A percentile compares a stretch with the other conserved stretches of the same genome.
Evolutionary conservation across 1,139 yeast species (phyloP).

Genomic region (Suhomyces coccinellae): DNA sequence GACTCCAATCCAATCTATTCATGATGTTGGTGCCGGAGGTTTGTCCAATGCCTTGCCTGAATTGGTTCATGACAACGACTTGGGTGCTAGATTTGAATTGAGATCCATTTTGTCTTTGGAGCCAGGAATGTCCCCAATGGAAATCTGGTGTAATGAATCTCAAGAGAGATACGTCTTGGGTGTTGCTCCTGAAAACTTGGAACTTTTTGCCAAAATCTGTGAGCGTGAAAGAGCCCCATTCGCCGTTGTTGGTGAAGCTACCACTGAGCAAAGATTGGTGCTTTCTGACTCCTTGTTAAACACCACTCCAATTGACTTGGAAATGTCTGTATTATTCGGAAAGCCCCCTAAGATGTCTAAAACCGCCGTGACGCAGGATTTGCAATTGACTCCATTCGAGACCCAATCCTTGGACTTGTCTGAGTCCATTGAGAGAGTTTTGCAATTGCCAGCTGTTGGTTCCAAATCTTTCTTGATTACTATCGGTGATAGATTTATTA

Average conservation of each 20-base stretch:
- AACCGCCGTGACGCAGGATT: constrained; percentile 63
- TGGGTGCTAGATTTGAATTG: constrained; percentile 91
- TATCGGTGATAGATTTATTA: constrained; percentile 95
- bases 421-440: constrained; percentile 81
- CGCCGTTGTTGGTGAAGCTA: constrained; percentile 95
- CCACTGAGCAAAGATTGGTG: constrained; percentile 78
- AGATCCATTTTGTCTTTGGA: constrained; percentile 89
- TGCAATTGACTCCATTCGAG: constrained; percentile 52
- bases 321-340: constrained; percentile 95
- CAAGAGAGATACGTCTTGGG: constrained; percentile 98
- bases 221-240: constrained; percentile 94
- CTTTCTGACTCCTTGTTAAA: constrained; percentile 76
- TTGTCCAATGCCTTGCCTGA: constrained; percentile 96
- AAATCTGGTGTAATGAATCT: constrained; percentile 99
- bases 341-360: constrained; percentile 96
- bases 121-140: constrained; percentile 99
- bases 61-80: constrained; percentile 91
- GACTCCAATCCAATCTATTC: constrained; percentile 93
- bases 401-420: constrained; percentile 33
- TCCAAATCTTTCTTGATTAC: constrained; percentile 94
- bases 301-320: constrained; percentile 89
- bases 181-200: constrained; percentile 78
- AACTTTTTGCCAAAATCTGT: constrained; percentile 74
- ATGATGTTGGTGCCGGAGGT: constrained; percentile 99
- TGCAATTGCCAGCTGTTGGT: constrained; percentile 91